Evolutionary conservation across 768 basidiomycete genomes (phyloP), one percentile per base, ranked within the genome.

Genomic region (Mycena belliarum): DNA sequence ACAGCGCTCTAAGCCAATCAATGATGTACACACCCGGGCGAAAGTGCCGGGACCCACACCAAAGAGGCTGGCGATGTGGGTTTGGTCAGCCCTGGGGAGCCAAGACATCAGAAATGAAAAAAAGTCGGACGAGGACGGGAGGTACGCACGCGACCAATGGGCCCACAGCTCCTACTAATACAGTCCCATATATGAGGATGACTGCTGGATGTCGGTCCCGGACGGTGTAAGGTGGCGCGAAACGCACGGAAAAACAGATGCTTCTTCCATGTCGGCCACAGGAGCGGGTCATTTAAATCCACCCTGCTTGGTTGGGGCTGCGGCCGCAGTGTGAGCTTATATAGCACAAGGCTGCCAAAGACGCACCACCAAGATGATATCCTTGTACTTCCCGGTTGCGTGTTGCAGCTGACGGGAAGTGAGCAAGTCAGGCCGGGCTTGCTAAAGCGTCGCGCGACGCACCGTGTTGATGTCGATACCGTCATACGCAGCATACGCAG

Each of bases 231-330:
- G 20, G 7, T 6, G 18, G 10, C 24, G 29, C 29, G 29, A 46
- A n/a, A 35, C 50, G 38, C 45, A 58, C 57, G 45, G 45, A 52
- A 58, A 42, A 58, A 58, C 26, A 48, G 14, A 52, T 58, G 57
- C 29, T 58, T 58, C 43, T 58, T 58, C 57, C 57, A 58, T 15
- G 23, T 26, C 21, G 57, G 57, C 57, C 57, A 58, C 18, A 58
- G 24, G 18, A 58, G 57, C 0, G 57, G 57, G 14, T 58, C 57
- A 16, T 58, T 58, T 23, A 15, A 37, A 43, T 58, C 57, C n/a
- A 48, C 1, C 23, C 23, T 26, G n/a, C 57, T 58, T 24, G 57
- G 57, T 18, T 58, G 57, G 21, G 57, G 57, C 57, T 58, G 29
- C 20, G 35, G 2, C 18, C 26, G 24, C 26, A 9, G 25, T 1